phyloP scores from a whole-genome alignment of 495 filamentous ascomycete species.

The Lophium mytilinum region DNA sequence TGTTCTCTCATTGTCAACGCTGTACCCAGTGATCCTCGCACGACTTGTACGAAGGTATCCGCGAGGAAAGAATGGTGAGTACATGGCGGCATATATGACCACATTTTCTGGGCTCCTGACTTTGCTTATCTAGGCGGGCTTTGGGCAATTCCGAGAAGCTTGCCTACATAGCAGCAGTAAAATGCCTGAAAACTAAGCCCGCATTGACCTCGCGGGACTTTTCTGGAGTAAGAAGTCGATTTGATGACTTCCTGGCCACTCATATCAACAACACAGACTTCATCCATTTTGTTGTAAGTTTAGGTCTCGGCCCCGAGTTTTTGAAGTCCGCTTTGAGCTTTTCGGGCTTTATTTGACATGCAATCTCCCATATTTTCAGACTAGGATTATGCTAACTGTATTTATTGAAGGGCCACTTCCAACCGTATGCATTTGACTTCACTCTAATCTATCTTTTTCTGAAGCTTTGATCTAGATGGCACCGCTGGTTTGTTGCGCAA shows the following conservation, averaged over 20 bases:
- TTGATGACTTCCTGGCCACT: slow-evolving; percentile 1
- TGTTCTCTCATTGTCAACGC: background rate
- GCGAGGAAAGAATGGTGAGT: background rate
- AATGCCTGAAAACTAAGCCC: background rate
- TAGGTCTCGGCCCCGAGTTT: background rate
- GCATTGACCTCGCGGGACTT: background rate
- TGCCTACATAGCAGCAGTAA: background rate
- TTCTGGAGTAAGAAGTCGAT: background rate
- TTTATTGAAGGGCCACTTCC: background rate
- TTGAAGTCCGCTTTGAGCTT: too few species aligned
- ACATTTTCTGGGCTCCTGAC: background rate
- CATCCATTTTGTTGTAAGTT: background rate
- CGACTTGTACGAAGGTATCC: background rate
- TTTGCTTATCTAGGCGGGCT: background rate
- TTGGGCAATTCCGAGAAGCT: background rate
- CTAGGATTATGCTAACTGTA: too few species aligned
- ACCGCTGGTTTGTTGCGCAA: background rate
- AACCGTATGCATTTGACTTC: background rate
- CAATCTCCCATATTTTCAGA: too few species aligned
- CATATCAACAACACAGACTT: slow-evolving; percentile 1
- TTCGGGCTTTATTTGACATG: too few species aligned
- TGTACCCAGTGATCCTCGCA: background rate
- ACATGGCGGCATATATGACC: background rate
- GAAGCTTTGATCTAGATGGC: background rate
- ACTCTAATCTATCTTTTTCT: background rate